phyloP scores from a whole-genome alignment of 1,284 basidiomycete genomes.

The Leccinum variabile region DNA sequence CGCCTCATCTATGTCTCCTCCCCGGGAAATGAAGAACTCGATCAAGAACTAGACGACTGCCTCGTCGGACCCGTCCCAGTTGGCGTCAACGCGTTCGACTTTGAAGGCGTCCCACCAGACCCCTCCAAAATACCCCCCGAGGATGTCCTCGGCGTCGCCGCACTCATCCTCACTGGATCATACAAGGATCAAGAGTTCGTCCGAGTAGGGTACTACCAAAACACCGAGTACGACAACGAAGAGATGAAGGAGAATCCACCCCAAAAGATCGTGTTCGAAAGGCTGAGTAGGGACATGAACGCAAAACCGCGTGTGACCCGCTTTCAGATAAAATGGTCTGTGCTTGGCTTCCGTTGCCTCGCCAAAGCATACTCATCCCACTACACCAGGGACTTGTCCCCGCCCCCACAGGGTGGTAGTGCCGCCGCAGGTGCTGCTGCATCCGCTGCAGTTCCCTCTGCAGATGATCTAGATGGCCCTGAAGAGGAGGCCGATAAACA shows the following conservation, averaged over 20 bases:
- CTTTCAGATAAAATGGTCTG: slow-evolving; percentile 83
- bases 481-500: slow-evolving; percentile 24
- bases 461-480: slow-evolving; percentile 59
- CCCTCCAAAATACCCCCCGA: slow-evolving; percentile 75
- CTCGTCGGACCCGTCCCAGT: slow-evolving; percentile 95
- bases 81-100: slow-evolving; percentile 96
- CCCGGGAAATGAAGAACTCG: slow-evolving; percentile 87
- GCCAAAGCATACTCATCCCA: background rate
- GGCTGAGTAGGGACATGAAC: slow-evolving; percentile 85
- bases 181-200: slow-evolving; percentile 97
- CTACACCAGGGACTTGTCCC: slow-evolving; percentile 62
- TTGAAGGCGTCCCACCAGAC: slow-evolving; percentile 77
- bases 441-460: slow-evolving; percentile 78
- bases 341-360: slow-evolving; percentile 14
- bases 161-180: slow-evolving; percentile 88
- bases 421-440: slow-evolving; percentile 66
- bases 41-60: slow-evolving; percentile 95
- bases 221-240: slow-evolving; percentile 96
- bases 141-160: slow-evolving; percentile 88
- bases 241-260: slow-evolving; percentile 81
- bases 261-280: slow-evolving; percentile 69
- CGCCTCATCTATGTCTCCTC: slow-evolving; percentile 96
- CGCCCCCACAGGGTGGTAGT: slow-evolving; percentile 47
- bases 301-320: slow-evolving; percentile 94
- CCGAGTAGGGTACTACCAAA: slow-evolving; percentile 98